Evolutionary conservation across 2,329 filamentous ascomycete genomes (phyloP), one percentile per base, ranked within the genome.

Genomic region (Leptographium galeiforme): DNA sequence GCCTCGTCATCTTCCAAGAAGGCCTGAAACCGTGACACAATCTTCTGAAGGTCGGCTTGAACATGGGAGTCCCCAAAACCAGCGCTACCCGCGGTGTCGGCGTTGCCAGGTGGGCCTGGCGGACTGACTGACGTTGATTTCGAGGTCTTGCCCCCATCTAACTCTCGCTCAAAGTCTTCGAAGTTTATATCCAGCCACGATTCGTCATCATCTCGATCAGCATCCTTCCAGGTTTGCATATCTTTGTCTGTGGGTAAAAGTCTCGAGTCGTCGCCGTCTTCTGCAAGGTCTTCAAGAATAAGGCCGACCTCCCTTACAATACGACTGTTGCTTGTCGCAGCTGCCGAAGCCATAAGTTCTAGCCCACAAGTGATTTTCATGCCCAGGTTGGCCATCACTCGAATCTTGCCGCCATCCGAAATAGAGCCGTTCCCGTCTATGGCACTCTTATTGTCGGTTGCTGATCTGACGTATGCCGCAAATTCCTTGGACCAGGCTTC

Each of bases 111-210:
- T 14, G 19, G 3, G 33, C 16, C 16, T 8, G 18, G 4, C 1
- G 19, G 18, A 25, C 6, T 11, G 7, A 12, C 4, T 18, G 41
- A 44, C 4, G 41, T 25, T 44, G 39, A 12, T 7, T 8, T 47
- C 16, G 14, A 25, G 32, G 4, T 14, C 16, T 44, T 34, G 30
- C 16, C 14, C 40, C 30, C 76, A 34, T 77, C 73, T 1, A 98
- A 70, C 64, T 96, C 89, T 33, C 77, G 75, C 62, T 96, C 90
- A 53, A 98, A 89, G 57, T 96, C 89, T 18, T 85, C 78, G 60
- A 89, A 96, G 63, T 90, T 83, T 54, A 98, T 94, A 61, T 97
- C 84, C 58, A 98, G 74, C 93, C 93, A 98, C 25, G 79, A 76
- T 61, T 97, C 93, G 60, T 89, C 81, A 56, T 97, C 91, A 50